phyloP scores from a whole-genome alignment of 805 yeast species.

The Cephaloascus fragrans region DNA sequence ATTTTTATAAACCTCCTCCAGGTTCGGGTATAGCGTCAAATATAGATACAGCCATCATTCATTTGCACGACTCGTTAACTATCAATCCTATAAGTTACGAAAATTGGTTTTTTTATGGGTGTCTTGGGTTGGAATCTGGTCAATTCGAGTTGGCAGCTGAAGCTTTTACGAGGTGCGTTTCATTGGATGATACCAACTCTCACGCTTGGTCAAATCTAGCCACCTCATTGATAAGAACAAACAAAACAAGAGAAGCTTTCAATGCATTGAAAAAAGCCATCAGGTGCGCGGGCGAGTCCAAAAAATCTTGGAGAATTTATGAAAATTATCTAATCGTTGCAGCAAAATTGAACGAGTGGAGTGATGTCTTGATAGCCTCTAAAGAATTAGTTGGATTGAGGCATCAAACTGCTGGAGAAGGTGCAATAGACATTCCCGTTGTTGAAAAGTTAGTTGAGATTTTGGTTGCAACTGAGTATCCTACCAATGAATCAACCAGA shows the following conservation, averaged over 20 bases:
- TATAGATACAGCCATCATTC: slow-evolving; percentile 43
- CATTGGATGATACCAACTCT: slow-evolving; percentile 71
- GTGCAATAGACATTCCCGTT: slow-evolving; percentile 63
- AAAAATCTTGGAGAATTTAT: slow-evolving; percentile 82
- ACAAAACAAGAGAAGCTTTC: slow-evolving; percentile 69
- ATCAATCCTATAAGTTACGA: slow-evolving; percentile 67
- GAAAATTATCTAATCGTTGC: slow-evolving; percentile 82
- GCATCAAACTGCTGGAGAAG: slow-evolving; percentile 48
- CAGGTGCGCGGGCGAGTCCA: slow-evolving; percentile 51
- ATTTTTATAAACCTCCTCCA: slow-evolving; percentile 56
- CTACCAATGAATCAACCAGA: slow-evolving; percentile 20
- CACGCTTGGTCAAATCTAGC: slow-evolving; percentile 91
- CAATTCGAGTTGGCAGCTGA: slow-evolving; percentile 76
- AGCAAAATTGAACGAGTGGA: slow-evolving; percentile 77
- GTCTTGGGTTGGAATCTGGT: slow-evolving; percentile 68
- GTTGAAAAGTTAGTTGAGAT: slow-evolving; percentile 65
- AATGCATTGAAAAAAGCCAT: slow-evolving; percentile 78
- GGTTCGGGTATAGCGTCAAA: slow-evolving; percentile 42
- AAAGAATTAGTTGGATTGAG: slow-evolving; percentile 49
- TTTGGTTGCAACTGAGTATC: slow-evolving; percentile 43
- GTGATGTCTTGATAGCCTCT: slow-evolving; percentile 73
- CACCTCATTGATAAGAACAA: slow-evolving; percentile 57
- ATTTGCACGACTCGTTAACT: slow-evolving; percentile 65
- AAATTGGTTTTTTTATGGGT: slow-evolving; percentile 90
- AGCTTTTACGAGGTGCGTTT: slow-evolving; percentile 85